Conservation (phyloP, 805 yeast genomes). For the Starmera caribaea region DNA sequence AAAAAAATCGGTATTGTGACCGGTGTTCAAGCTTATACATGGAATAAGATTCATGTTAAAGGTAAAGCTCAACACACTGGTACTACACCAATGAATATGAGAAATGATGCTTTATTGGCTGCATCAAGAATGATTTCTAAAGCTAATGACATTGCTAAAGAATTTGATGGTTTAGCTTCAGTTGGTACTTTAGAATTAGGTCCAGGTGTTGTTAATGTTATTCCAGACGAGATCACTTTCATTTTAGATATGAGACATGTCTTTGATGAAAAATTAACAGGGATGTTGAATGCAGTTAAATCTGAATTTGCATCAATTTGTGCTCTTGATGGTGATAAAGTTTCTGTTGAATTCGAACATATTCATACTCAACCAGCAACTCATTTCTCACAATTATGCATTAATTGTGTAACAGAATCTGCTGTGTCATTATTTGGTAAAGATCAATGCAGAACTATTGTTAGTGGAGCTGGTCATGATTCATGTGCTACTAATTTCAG, state of each 20-base stretch:
- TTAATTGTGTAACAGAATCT: constrained; percentile 40
- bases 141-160: constrained; percentile 45
- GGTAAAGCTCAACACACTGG: constrained; percentile 72
- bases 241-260: constrained; percentile 53
- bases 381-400: constrained; percentile 42
- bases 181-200: constrained; percentile 47
- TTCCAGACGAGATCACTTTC: constrained; percentile 52
- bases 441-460: constrained; percentile 33
- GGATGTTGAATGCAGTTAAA: constrained; percentile 29
- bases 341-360: constrained; percentile 31
- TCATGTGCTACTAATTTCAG: constrained; percentile 47
- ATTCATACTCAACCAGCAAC: constrained; percentile 47
- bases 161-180: constrained; percentile 43
- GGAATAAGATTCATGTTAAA: constrained; percentile 46
- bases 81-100: constrained; percentile 53
- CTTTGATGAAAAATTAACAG: constrained; percentile 30
- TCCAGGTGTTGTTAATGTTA: constrained; percentile 59
- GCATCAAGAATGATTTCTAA: constrained; percentile 47
- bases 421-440: constrained; percentile 41
- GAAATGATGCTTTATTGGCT: constrained; percentile 54
- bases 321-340: constrained; percentile 20
- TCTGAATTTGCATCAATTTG: constrained; percentile 28
- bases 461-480: constrained; percentile 71
- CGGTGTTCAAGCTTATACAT: constrained; percentile 57
- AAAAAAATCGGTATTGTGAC: constrained; percentile 55